Evolutionary conservation across 2,329 filamentous ascomycete species (phyloP).

Genomic region (Cercospora canescens): DNA sequence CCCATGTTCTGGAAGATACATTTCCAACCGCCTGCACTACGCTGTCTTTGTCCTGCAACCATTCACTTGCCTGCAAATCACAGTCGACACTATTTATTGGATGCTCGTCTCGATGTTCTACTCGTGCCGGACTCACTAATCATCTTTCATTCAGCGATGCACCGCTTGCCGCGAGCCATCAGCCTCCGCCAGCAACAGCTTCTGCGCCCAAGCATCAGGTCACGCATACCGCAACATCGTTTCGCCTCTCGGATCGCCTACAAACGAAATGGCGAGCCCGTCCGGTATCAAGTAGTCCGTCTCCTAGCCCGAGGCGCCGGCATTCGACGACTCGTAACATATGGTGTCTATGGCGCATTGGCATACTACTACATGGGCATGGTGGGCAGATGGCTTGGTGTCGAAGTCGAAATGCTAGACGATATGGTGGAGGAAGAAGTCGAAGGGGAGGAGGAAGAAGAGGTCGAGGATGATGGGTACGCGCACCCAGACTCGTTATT

Average conservation of each 20-base stretch:
- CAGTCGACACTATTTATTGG: background rate
- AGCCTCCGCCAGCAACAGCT: constrained; percentile 30
- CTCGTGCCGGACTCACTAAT: background rate
- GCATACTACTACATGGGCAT: constrained; percentile 26
- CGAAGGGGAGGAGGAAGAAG: constrained; percentile 28
- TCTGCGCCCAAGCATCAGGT: constrained; percentile 10
- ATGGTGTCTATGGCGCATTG: constrained; percentile 26
- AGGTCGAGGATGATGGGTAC: constrained; percentile 37
- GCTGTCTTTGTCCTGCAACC: background rate
- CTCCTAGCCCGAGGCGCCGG: constrained; percentile 41
- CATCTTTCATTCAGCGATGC: constrained; percentile 20
- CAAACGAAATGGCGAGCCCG: constrained; percentile 24
- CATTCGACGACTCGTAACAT: constrained; percentile 27
- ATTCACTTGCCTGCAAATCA: background rate
- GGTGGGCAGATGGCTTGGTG: constrained; percentile 28
- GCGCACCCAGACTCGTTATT: constrained; percentile 44
- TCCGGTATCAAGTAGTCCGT: constrained; percentile 40
- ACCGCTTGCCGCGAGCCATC: constrained; percentile 32
- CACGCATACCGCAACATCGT: constrained; percentile 11
- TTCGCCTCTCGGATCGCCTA: constrained; percentile 17
- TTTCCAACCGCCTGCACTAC: background rate
- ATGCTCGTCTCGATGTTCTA: background rate
- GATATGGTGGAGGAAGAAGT: constrained; percentile 21
- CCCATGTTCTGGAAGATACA: background rate
- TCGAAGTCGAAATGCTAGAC: constrained; percentile 33